Evolutionary conservation across 208 protist genomes (phyloP).

Genomic region (Acanthamoeba sp.): DNA sequence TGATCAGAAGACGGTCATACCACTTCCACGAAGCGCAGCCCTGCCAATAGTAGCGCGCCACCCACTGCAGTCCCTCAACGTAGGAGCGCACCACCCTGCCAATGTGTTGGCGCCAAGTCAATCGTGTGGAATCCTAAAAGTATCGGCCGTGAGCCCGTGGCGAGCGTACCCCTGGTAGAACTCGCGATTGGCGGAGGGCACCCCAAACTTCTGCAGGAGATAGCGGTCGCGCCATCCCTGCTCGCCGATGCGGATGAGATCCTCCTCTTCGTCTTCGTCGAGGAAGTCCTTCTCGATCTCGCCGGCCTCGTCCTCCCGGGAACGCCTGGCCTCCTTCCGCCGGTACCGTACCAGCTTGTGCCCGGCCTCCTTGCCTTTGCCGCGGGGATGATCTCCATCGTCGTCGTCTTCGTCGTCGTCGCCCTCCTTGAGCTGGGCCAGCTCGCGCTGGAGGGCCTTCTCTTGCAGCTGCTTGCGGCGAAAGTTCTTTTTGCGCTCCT

Average conservation of each 20-base stretch:
- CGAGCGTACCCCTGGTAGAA: slow-evolving; percentile 9
- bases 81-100: slow-evolving; percentile 93
- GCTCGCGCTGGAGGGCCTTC: background rate
- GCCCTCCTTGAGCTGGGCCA: background rate
- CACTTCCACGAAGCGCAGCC: slow-evolving; percentile 98
- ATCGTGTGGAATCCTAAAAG: no score
- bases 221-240: slow-evolving; percentile 92
- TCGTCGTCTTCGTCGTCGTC: background rate
- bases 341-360: background rate
- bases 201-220: slow-evolving; percentile 91
- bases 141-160: no score
- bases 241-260: background rate
- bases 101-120: no score
- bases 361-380: slow-evolving; percentile 30
- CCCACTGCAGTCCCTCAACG: slow-evolving; percentile 98
- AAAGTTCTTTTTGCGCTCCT: slow-evolving; percentile 11
- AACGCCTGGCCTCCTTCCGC: background rate
- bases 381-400: background rate
- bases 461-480: background rate
- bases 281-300: background rate
- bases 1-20: slow-evolving; percentile 85
- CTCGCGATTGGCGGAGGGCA: background rate
- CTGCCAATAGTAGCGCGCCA: slow-evolving; percentile 99
- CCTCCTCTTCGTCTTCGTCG: slow-evolving; percentile 40
- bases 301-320: background rate